Evolutionary conservation across 2,329 filamentous ascomycete species (phyloP), one percentile per base, ranked within the genome.

Genomic region (Nigrograna mackinnonii): DNA sequence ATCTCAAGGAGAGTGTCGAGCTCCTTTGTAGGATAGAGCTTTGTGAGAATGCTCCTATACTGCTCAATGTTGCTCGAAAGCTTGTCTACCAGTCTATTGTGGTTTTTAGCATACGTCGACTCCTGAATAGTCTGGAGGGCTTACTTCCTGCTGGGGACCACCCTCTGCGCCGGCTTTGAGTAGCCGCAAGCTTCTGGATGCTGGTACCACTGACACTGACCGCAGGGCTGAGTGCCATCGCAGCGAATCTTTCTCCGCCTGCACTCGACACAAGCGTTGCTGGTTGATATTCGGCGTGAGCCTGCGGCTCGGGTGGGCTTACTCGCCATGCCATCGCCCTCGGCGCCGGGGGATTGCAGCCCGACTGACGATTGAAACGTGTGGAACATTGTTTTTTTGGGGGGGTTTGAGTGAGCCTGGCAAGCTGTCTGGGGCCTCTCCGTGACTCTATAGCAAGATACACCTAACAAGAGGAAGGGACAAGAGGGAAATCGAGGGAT

Each of bases 181-280:
- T 92, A 92, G 57, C 85, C 84, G 63, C 89, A 92, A 41, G 83
- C 78, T 64, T 91, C 88, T 4, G 87, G 85, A 49, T 88, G 87
- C 43, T 89, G 83, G 63, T 89, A 91, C 66, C 87, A 91, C 44
- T 88, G 79, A 64, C 89, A 94, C 63, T 91, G 88, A 26, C 87
- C 86, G 62, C 89, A 94, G 9, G 89, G 89, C 60, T 89, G 85
- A 52, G 85, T 81, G 41, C 89, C 89, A 71, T 91, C 87, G 62
- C 89, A 94, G 50, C 89, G 85, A 41, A 92, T 92, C 69, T 92
- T 94, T 48, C 88, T 80, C 54, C 88, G 79, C 61, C 90, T 85
- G 71, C 88, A 90, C 57, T 88, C 86, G 35, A 86, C 84, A 64
- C 86, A 90, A 26, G 86, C 86, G 58, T 86, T 75, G 55, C 66